phyloP scores from a whole-genome alignment of 495 filamentous ascomycete genomes.

The Aspergillus leporis region DNA sequence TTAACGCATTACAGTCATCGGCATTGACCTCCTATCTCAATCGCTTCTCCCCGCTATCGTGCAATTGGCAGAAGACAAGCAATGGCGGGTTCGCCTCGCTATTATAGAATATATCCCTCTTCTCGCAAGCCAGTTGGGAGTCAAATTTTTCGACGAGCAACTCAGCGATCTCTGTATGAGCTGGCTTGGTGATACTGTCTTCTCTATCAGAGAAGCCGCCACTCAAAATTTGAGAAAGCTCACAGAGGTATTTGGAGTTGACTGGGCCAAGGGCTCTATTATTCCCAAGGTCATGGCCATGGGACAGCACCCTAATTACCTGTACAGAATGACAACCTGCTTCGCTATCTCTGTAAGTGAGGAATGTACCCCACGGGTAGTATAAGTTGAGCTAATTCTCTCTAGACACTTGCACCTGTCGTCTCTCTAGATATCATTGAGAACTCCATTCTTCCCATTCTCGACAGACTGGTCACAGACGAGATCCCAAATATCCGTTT shows the following conservation, averaged over 20 bases:
- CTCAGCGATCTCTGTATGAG: constrained; percentile 94
- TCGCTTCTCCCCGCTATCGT: constrained; percentile 98
- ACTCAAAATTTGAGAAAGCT: constrained; percentile 97
- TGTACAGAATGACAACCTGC: constrained; percentile 99
- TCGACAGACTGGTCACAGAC: constrained; percentile 87
- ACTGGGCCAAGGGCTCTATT: constrained; percentile 96
- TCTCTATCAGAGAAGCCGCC: constrained; percentile 95
- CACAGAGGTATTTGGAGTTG: constrained; percentile 96
- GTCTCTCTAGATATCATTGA: constrained; percentile 90
- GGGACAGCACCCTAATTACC: constrained; percentile 96
- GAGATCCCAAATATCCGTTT: constrained; percentile 99
- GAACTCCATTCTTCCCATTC: constrained; percentile 90
- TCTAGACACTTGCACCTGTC: constrained; percentile 86
- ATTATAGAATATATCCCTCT: constrained; percentile 99
- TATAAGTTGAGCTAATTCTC: constrained; percentile 27
- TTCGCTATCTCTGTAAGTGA: constrained; percentile 91
- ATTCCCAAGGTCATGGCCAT: constrained; percentile 98
- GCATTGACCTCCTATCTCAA: constrained; percentile 94
- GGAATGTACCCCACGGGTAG: neutral
- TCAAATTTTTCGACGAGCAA: constrained; percentile 98
- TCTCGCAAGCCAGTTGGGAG: constrained; percentile 91
- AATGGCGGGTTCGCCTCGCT: constrained; percentile 96
- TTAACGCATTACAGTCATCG: constrained; percentile 67
- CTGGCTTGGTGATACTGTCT: constrained; percentile 98
- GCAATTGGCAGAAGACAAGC: constrained; percentile 96